These are phyloP conservation scores for Fusarium sp. DNA, from an alignment of 2,329 filamentous ascomycete genomes.

Conservation along the genomic window DNA sequence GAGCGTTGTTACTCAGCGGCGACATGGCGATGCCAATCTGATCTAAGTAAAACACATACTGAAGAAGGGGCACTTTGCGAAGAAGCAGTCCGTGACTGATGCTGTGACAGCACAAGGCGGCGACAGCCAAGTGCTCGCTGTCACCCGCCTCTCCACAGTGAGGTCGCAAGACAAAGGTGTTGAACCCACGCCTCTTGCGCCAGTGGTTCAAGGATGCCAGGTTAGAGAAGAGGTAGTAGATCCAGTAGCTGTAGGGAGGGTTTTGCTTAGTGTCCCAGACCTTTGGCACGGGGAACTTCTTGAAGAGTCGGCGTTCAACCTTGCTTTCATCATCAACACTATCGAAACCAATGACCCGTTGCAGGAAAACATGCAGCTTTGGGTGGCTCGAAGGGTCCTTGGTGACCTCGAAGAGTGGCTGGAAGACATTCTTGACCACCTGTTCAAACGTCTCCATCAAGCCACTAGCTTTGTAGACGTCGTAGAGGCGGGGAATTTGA, in stretches of 20 bases:
- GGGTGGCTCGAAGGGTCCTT: conserved; percentile 85
- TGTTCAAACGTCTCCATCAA: conserved; percentile 92
- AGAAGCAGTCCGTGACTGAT: conserved; percentile 95
- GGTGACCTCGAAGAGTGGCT: conserved; percentile 94
- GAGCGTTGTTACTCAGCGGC: conserved; percentile 95
- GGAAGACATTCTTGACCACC: conserved; percentile 89
- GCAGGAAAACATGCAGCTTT: conserved; percentile 93
- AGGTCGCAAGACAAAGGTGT: conserved; percentile 90
- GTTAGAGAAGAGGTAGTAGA: conserved; percentile 96
- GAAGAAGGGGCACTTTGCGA: conserved; percentile 91
- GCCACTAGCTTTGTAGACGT: conserved; percentile 90
- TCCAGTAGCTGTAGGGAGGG: conserved; percentile 98
- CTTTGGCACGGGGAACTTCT: conserved; percentile 91
- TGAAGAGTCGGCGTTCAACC: conserved; percentile 89
- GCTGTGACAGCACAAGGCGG: conserved; percentile 91
- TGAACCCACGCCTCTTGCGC: conserved; percentile 91
- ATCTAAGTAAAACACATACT: conserved; percentile 98
- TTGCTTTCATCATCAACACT: conserved; percentile 99
- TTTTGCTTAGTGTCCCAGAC: conserved; percentile 94
- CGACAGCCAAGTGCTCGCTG: conserved; percentile 92
- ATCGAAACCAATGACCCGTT: conserved; percentile 95
- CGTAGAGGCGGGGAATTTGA: conserved; percentile 92
- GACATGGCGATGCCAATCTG: conserved; percentile 99
- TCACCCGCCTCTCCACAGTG: conserved; percentile 98
- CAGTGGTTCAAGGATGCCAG: conserved; percentile 91